Conservation (phyloP, 805 yeast genomes). For the Pichia nanzhaoensis region DNA sequence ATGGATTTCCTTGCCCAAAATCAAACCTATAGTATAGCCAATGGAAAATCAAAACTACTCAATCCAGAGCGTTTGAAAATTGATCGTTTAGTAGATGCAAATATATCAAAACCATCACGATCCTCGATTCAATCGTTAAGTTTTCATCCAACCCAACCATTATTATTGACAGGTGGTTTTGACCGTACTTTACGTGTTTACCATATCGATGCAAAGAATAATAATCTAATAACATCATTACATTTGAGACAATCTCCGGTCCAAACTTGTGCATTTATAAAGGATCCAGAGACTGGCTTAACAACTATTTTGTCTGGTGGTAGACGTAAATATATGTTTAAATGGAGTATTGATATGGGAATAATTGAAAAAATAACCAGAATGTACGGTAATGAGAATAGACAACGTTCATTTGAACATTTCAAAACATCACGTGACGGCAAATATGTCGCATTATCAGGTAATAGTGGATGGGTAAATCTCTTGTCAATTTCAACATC, state of each 20-base stretch:
- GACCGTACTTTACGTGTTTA: slow-evolving; percentile 82
- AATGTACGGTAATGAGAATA: slow-evolving; percentile 83
- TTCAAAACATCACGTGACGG: slow-evolving; percentile 76
- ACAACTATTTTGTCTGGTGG: slow-evolving; percentile 76
- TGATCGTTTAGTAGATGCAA: slow-evolving; percentile 82
- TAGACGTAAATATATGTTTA: slow-evolving; percentile 83
- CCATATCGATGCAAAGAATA: slow-evolving; percentile 83
- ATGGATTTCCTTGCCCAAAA: slow-evolving; percentile 29
- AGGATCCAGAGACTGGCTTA: slow-evolving; percentile 37
- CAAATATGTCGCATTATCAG: slow-evolving; percentile 62
- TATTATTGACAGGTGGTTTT: slow-evolving; percentile 85
- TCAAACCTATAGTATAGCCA: slow-evolving; percentile 23
- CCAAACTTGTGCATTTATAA: slow-evolving; percentile 63
- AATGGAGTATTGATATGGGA: slow-evolving; percentile 68
- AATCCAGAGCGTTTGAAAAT: slow-evolving; percentile 70
- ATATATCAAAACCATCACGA: slow-evolving; percentile 56
- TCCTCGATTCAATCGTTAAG: slow-evolving; percentile 80
- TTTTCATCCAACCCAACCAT: slow-evolving; percentile 81
- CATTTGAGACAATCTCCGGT: slow-evolving; percentile 76
- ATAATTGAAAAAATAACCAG: slow-evolving; percentile 78
- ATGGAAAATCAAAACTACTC: slow-evolving; percentile 41
- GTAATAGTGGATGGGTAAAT: slow-evolving; percentile 89
- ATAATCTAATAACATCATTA: slow-evolving; percentile 75
- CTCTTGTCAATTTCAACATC: slow-evolving; percentile 69
- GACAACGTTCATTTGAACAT: slow-evolving; percentile 81